A percentile compares a stretch with the other conserved stretches of the same genome.
These are phyloP conservation scores for Lanzia echinophila DNA, from an alignment of 2,329 filamentous ascomycete species.

Conservation along the genomic window DNA sequence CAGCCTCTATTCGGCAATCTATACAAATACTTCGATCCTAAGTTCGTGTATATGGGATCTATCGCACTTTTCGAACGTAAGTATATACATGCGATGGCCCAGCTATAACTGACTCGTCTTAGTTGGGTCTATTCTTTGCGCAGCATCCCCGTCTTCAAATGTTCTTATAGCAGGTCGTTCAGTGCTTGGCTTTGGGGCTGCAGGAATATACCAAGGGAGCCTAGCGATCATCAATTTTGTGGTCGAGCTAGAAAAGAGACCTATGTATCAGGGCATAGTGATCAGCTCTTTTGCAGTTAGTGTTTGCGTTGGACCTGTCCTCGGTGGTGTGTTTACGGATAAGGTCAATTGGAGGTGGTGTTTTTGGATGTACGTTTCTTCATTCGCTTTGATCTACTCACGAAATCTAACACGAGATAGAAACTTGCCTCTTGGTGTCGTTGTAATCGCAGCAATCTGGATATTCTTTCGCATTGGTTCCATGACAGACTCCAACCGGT, in stretches of 20 bases:
- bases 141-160: conserved; percentile 36
- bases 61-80: neutral
- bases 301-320: conserved; percentile 55
- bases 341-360: conserved; percentile 56
- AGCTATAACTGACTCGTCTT: neutral
- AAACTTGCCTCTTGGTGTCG: conserved; percentile 30
- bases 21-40: conserved; percentile 47
- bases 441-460: conserved; percentile 32
- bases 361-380: conserved; percentile 17
- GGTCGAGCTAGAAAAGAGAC: conserved; percentile 41
- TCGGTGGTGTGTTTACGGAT: conserved; percentile 61
- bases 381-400: neutral
- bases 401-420: neutral
- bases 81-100: neutral
- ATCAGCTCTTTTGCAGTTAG: conserved; percentile 58
- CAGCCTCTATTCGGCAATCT: conserved; percentile 41
- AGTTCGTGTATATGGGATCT: conserved; percentile 2
- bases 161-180: conserved; percentile 40
- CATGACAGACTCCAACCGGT: conserved; percentile 25
- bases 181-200: conserved; percentile 38
- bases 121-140: conserved; percentile 41
- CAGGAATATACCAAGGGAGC: no score
- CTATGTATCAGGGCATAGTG: conserved; percentile 55
- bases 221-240: conserved; percentile 47
- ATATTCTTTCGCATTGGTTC: conserved; percentile 38